Base-by-base conservation (phyloP, 352 stramenopile species). In the Phytophthora pistaciae region DNA sequence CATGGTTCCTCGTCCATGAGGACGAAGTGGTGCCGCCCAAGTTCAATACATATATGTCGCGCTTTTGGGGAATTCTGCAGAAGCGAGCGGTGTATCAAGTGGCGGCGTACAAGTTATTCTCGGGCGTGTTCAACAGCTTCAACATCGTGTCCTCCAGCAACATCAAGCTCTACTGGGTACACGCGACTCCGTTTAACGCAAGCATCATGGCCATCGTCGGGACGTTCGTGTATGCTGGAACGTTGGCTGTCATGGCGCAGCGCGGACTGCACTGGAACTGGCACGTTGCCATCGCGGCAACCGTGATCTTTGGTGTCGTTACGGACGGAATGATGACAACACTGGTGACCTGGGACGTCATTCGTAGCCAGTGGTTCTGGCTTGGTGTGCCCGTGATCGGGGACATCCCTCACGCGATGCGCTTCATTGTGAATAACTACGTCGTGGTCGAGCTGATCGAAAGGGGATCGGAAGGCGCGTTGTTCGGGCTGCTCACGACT, bases 351-450 rank as follows among this genome's bases (percentile, higher is more conserved):
- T 90, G 82, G 82, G 58, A 79, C 50, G 62, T 87, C 8, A 46
- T 77, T 16, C 82, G 82, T 40, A 90, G 78, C 55, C 82, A 86
- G 62, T 87, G 82, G 82, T 86, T 90, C 70, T 90, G 75, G 79
- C 77, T 83, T 16, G 74, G 68, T 10, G 79, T 87, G 5, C 77
- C 77, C 3, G 61, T 89, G 31, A 60, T 85, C 23, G 78, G 72
- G 18, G 74, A 90, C 31, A 29, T 88, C 5, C 82, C 82, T 1
- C 70, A 78, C 42, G 73, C 75, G 29, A 55, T 88, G 7, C 75
- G 74, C 23, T 90, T 87, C 64, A 90, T 90, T 25, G 65, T 88
- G 0, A 68, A 76, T 36, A 90, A 78, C 31, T 89, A 86, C 53
- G 66, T 75, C 18, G 75, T 83, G 16, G 82, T 90, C 20, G 82